phyloP scores from a whole-genome alignment of 2,329 filamentous ascomycete genomes.

The Ophiocordyceps camponoti-saundersi region DNA sequence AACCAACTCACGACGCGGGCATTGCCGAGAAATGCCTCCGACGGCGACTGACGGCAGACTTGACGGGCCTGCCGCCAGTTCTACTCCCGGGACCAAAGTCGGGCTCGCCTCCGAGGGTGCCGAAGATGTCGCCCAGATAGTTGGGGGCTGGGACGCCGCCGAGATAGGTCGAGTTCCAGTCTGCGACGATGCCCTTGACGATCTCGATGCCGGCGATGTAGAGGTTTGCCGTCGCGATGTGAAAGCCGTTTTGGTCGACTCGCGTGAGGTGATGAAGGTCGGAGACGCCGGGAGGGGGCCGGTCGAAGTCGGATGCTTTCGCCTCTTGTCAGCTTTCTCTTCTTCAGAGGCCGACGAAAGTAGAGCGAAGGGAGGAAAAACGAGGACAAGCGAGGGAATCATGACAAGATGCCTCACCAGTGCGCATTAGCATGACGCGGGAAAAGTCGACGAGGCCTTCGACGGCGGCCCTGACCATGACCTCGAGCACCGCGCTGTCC shows the following conservation, averaged over 20 bases:
- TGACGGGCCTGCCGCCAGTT: slow-evolving; percentile 18
- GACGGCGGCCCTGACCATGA: slow-evolving; percentile 40
- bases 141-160: slow-evolving; percentile 40
- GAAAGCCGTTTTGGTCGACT: slow-evolving; percentile 45
- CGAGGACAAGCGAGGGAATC: not conserved
- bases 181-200: slow-evolving; percentile 41
- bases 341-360: too few species aligned
- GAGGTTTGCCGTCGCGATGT: slow-evolving; percentile 46
- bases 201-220: slow-evolving; percentile 49
- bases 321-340: not conserved
- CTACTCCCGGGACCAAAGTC: slow-evolving; percentile 44
- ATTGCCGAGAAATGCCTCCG: not conserved
- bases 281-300: slow-evolving; percentile 40
- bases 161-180: slow-evolving; percentile 43
- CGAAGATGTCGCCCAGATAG: slow-evolving; percentile 58
- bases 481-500: slow-evolving; percentile 53
- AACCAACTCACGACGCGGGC: not conserved
- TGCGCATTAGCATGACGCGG: slow-evolving; percentile 51
- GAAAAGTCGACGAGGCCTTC: slow-evolving; percentile 45
- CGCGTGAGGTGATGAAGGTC: slow-evolving; percentile 43
- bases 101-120: slow-evolving; percentile 45
- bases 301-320: slow-evolving; percentile 50
- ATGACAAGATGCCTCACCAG: slow-evolving; percentile 17
- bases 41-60: slow-evolving; percentile 4
- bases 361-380: not conserved